These are phyloP conservation scores for Mentha longifolia DNA, from an alignment of 257 asterid genomes.

Conservation along the genomic window DNA sequence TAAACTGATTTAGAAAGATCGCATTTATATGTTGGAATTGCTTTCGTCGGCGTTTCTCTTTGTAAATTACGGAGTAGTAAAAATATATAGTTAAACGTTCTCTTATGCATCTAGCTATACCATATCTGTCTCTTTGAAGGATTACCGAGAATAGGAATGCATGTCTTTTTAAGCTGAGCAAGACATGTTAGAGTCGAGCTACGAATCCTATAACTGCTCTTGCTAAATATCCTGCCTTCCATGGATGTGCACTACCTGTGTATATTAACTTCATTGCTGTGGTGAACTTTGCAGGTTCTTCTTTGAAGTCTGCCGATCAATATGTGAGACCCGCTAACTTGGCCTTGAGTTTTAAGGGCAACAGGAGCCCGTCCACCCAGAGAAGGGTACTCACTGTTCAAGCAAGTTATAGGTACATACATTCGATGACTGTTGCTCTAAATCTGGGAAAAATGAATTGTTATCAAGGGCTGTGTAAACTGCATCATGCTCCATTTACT, in stretches of 20 bases:
- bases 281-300: slow-evolving; percentile 46
- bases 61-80: not conserved
- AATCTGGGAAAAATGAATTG: slow-evolving; percentile 3
- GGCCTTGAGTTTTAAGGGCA: slow-evolving; percentile 51
- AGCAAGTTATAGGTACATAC: slow-evolving; percentile 72
- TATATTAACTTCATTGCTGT: not conserved
- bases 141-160: not conserved
- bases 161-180: not conserved
- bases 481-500: not conserved
- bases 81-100: not conserved
- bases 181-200: not conserved
- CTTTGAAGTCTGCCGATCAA: slow-evolving; percentile 59
- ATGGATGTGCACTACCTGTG: slow-evolving; percentile 24
- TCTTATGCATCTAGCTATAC: not conserved
- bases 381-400: slow-evolving; percentile 54
- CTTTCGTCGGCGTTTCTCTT: not conserved
- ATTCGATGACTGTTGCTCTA: slow-evolving; percentile 22
- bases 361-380: slow-evolving; percentile 49
- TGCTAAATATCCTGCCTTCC: slow-evolving; percentile 14
- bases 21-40: not conserved
- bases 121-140: not conserved
- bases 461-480: slow-evolving; percentile 8
- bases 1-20: not conserved
- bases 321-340: slow-evolving; percentile 47
- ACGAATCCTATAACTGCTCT: not conserved